A percentile compares a stretch with the other conserved stretches of the same genome.
phyloP scores from a whole-genome alignment of 257 asterid genomes.

The Ilex aquifolium region DNA sequence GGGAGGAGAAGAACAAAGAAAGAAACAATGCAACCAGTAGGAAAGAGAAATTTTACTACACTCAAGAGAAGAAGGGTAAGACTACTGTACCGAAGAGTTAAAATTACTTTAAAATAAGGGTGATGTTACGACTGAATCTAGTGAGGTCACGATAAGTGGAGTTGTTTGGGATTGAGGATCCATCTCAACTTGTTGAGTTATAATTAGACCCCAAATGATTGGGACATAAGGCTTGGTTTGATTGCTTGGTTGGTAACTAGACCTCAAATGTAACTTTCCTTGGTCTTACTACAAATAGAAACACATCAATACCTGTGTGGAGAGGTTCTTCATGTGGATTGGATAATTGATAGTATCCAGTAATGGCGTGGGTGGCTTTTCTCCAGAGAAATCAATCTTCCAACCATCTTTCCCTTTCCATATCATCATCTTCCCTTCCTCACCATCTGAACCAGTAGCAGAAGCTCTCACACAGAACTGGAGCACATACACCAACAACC shows the following conservation, averaged over 20 bases:
- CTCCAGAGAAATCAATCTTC: conserved; percentile 56
- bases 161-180: too few relatives aligned
- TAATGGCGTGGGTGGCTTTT: conserved; percentile 55
- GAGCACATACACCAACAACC: conserved; percentile 2
- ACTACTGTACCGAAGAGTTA: too few relatives aligned
- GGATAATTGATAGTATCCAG: conserved; percentile 70
- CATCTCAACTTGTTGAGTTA: too few relatives aligned
- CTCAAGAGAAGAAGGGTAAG: too few relatives aligned
- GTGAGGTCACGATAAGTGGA: too few relatives aligned
- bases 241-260: too few relatives aligned
- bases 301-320: conserved; percentile 29
- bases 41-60: background rate
- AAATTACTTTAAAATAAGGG: too few relatives aligned
- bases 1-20: background rate
- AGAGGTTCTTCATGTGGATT: conserved; percentile 65
- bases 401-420: conserved; percentile 43
- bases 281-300: too few relatives aligned
- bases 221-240: too few relatives aligned
- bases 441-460: conserved; percentile 25
- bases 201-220: too few relatives aligned
- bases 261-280: too few relatives aligned
- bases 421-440: conserved; percentile 20
- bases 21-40: background rate
- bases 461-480: conserved; percentile 51
- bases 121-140: too few relatives aligned